A percentile compares a stretch with the other conserved stretches of the same genome.
These are phyloP conservation scores for Actinomortierella wolfii DNA, from an alignment of 371 early-diverging fungal species.

Conservation along the genomic window DNA sequence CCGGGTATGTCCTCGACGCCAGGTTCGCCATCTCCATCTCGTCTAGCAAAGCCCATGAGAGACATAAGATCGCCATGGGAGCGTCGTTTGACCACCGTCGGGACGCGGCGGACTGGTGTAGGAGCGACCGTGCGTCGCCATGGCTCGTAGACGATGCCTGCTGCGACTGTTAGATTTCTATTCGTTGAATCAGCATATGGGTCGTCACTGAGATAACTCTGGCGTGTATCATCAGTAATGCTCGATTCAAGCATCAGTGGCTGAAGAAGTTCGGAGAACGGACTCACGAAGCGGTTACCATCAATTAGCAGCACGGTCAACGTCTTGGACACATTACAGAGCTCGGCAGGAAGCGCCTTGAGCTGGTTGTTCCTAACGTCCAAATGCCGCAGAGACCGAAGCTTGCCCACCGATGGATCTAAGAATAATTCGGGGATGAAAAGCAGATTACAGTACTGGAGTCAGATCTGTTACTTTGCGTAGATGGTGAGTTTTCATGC, in stretches of 20 bases:
- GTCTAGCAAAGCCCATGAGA: constrained; percentile 24
- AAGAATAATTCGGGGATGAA: background rate
- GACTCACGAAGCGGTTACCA: constrained; percentile 48
- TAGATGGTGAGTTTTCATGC: background rate
- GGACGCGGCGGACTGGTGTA: constrained; percentile 5
- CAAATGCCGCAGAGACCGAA: constrained; percentile 51
- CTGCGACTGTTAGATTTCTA: background rate
- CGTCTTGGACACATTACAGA: constrained; percentile 33
- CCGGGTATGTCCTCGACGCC: constrained; percentile 5
- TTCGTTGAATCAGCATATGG: constrained; percentile 21
- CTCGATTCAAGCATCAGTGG: constrained; percentile 18
- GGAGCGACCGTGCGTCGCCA: constrained; percentile 21
- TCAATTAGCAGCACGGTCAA: constrained; percentile 48
- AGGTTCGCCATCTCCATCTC: constrained; percentile 8
- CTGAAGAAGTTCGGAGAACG: constrained; percentile 33
- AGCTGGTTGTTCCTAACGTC: constrained; percentile 65
- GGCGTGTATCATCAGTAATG: constrained; percentile 3
- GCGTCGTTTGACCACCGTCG: constrained; percentile 24
- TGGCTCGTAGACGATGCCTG: constrained; percentile 18
- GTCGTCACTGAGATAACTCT: constrained; percentile 31
- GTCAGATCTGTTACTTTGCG: background rate
- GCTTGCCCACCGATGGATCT: constrained; percentile 43
- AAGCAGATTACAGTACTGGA: background rate
- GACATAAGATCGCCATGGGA: constrained; percentile 39
- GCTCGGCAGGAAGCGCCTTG: constrained; percentile 50